Evolutionary conservation across 495 filamentous ascomycete genomes (phyloP), one percentile per base, ranked within the genome.

Genomic region (Penicillium steckii): DNA sequence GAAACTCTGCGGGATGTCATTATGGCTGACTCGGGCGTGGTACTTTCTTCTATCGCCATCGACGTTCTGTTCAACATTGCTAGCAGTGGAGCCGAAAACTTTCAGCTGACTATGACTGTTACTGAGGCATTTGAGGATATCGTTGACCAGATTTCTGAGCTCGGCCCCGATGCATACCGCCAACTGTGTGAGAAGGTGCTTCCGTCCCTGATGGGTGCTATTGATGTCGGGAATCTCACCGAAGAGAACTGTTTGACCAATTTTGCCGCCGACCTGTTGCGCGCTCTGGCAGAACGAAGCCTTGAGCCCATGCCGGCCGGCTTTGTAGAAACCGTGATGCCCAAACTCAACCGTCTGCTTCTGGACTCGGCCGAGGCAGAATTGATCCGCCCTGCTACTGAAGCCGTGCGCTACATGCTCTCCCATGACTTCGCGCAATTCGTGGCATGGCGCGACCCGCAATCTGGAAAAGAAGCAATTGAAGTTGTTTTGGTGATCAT

Each of bases 61-160:
- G 89, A 97, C 62, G 75, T 96, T 26, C 81, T 97, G 27, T 97
- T 98, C 69, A 83, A 85, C 32, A 80, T 98, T 56, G 94, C 89
- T 33, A 91, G 86, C 64, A 87, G 90, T 61, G 91, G 91, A 18
- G 88, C 92, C 0, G 82, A 80, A 26, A 97, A 94, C 70, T 93
- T 90, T 76, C 89, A 96, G 66, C 75, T 95, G 30, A 85, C 83
- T 1, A 80, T 87, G 73, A 77, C 95, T 17, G 86, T 96, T 13
- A 87, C 81, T 49, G 95, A 97, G 67, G 84, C 90, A 0, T 95
- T 98, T 61, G 91, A 96, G 69, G 88, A 92, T 30, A 84, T 96
- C 53, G 85, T 87, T 0, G 78, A 80, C 24, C 79, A 79, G 4
- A 80, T 96, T 55, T 67, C 83, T 5, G 80, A 85, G 12, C 70